Conservation (phyloP, 345 rosid genomes). For the Cochlearia excelsa region DNA sequence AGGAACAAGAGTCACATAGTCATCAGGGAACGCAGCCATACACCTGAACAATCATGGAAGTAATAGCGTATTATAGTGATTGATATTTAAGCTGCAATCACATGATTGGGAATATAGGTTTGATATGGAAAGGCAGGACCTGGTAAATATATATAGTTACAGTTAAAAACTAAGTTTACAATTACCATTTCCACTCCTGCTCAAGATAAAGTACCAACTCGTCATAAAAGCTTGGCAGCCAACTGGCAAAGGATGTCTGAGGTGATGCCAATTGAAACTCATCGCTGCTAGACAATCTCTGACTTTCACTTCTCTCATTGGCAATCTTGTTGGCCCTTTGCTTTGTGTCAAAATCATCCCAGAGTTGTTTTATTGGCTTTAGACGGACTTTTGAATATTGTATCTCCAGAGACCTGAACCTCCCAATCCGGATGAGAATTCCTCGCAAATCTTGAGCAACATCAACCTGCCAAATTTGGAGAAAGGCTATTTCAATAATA, state of each 20-base stretch:
- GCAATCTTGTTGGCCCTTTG: slow-evolving; percentile 57
- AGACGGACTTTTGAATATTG: slow-evolving; percentile 87
- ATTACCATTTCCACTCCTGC: slow-evolving; percentile 98
- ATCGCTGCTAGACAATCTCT: slow-evolving; percentile 46
- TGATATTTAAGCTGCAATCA: slow-evolving; percentile 6
- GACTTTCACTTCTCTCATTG: slow-evolving; percentile 57
- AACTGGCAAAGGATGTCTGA: slow-evolving; percentile 60
- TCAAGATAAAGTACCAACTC: slow-evolving; percentile 92
- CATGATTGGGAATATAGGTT: slow-evolving; percentile 16
- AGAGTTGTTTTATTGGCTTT: slow-evolving; percentile 76
- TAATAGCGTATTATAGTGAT: neutral
- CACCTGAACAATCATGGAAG: slow-evolving; percentile 56
- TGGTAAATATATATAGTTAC: neutral
- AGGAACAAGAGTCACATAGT: slow-evolving; percentile 73
- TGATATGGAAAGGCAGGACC: neutral
- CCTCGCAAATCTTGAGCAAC: slow-evolving; percentile 89
- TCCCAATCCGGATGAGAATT: slow-evolving; percentile 90
- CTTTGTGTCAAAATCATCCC: slow-evolving; percentile 87
- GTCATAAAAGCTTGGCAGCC: slow-evolving; percentile 95
- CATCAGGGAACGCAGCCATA: slow-evolving; percentile 90
- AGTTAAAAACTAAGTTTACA: slow-evolving; percentile 8
- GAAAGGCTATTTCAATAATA: slow-evolving; percentile 19
- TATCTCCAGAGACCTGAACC: slow-evolving; percentile 84
- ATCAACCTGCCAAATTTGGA: slow-evolving; percentile 59
- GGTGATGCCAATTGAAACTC: slow-evolving; percentile 46